These are phyloP conservation scores for Eutrema salsugineum DNA, from an alignment of 441 rosid species.

Conservation along the genomic window DNA sequence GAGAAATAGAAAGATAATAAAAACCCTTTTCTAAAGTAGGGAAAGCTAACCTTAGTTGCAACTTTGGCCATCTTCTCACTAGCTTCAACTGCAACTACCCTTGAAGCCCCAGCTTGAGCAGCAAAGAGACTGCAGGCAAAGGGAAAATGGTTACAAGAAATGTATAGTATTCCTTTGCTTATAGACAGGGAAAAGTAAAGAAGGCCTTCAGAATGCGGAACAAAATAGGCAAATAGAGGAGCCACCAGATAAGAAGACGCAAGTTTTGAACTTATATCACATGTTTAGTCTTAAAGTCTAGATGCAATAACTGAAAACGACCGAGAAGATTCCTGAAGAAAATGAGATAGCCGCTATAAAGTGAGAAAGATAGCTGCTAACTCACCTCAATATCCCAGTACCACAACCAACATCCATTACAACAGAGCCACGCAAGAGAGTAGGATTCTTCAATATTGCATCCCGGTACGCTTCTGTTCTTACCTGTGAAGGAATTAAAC, in stretches of 20 bases:
- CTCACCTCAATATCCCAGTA: constrained; percentile 86
- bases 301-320: background rate
- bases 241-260: background rate
- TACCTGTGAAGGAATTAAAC: constrained; percentile 37
- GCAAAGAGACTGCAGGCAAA: constrained; percentile 69
- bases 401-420: constrained; percentile 99
- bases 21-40: constrained; percentile 2
- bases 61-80: constrained; percentile 93
- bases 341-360: background rate
- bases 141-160: background rate
- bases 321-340: background rate
- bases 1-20: background rate
- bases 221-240: background rate
- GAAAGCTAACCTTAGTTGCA: constrained; percentile 66
- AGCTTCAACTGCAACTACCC: constrained; percentile 90
- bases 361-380: background rate
- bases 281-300: background rate
- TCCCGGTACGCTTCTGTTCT: constrained; percentile 80
- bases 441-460: constrained; percentile 79
- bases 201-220: background rate
- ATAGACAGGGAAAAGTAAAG: background rate
- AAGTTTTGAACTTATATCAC: background rate
- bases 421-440: constrained; percentile 65
- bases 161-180: background rate
- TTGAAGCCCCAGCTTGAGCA: constrained; percentile 86